Base-by-base conservation (phyloP, 1,139 yeast species). In the Spencermartinsiella ligniputridi region DNA sequence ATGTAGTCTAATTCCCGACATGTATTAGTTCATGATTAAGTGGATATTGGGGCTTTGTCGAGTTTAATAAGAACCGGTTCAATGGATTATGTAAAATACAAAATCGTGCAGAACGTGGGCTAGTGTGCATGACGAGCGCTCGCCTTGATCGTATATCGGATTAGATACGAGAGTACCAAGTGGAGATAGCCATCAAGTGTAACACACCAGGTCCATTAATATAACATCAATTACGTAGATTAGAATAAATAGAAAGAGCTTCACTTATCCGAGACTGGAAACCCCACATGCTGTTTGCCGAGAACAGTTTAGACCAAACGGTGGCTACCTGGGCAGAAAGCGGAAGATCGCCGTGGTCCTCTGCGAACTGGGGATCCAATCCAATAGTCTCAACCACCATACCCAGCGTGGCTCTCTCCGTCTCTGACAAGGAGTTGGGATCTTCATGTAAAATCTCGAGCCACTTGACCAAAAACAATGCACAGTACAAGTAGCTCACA, bases 401-500 rank as follows among this genome's bases (percentile, higher is more conserved):
- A 11, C 25, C 11, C 9, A 22, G 25, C 25, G 25, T 22, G 6
- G 6, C 25, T 11, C 6, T 22, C 9, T 22, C 25, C 11, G 11
- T 11, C 11, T 22, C 25, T 22, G 25, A 22, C 9, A 22, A 11
- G 9, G 11, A 6, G 9, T 22, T 22, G 25, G 25, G 6, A 11
- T 22, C 25, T 6, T 22, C 25, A 11, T 6, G 25, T 11, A 22
- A 11, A 22, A 6, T 6, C 37, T 35, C 15, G 12, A 35, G 22
- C 37, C 37, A 35, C 8, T 35, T 35, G 24, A 22, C 13, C 3
- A 35, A 24, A 35, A 35, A 35, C 15, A 35, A 17, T 35, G 37
- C 37, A 35, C 37, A 35, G 20, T 35, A 21, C 20, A 35, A 19
- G 15, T 35, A 35, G 15, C 37, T 19, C 2, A 35, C 22, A 15